Evolutionary conservation across 495 filamentous ascomycete species (phyloP).

Genomic region (Neurospora sp.): DNA sequence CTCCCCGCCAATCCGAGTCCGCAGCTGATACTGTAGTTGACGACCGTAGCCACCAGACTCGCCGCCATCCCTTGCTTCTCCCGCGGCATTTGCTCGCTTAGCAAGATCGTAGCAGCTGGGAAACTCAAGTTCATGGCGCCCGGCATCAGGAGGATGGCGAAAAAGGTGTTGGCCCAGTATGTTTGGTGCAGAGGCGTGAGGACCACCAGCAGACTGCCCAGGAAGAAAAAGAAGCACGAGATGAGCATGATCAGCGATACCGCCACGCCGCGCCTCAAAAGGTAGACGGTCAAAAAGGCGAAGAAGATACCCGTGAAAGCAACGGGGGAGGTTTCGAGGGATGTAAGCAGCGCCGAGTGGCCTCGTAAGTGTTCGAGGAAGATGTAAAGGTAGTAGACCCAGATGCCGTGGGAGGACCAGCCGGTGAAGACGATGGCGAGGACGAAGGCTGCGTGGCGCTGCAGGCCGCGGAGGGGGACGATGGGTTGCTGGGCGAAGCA

Average conservation of each 20-base stretch:
- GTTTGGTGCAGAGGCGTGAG: conserved; percentile 35
- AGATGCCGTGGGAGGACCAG: conserved; percentile 53
- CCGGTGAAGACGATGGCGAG: conserved; percentile 45
- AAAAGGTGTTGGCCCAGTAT: conserved; percentile 54
- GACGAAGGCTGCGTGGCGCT: conserved; percentile 39
- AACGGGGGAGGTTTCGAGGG: conserved; percentile 14
- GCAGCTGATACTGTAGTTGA: conserved; percentile 34
- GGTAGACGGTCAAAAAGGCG: conserved; percentile 34
- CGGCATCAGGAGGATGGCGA: conserved; percentile 43
- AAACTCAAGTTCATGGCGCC: conserved; percentile 42
- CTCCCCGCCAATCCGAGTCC: conserved; percentile 39
- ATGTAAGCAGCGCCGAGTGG: conserved; percentile 34
- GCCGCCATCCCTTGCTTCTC: conserved; percentile 51
- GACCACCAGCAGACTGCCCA: conserved; percentile 34
- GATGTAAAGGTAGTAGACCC: conserved; percentile 45
- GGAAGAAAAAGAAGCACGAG: conserved; percentile 37
- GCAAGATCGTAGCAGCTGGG: conserved; percentile 41
- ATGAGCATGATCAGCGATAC: conserved; percentile 37
- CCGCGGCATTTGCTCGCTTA: conserved; percentile 43
- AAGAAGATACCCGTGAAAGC: conserved; percentile 23
- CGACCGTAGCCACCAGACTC: conserved; percentile 30
- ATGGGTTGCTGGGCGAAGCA: conserved; percentile 34
- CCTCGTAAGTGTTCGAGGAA: conserved; percentile 42
- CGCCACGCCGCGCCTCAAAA: conserved; percentile 28
- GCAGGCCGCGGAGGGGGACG: conserved; percentile 41